Evolutionary conservation across 352 stramenopile species (phyloP), one percentile per base, ranked within the genome.

Genomic region (Pythium rhizo-oryzae): DNA sequence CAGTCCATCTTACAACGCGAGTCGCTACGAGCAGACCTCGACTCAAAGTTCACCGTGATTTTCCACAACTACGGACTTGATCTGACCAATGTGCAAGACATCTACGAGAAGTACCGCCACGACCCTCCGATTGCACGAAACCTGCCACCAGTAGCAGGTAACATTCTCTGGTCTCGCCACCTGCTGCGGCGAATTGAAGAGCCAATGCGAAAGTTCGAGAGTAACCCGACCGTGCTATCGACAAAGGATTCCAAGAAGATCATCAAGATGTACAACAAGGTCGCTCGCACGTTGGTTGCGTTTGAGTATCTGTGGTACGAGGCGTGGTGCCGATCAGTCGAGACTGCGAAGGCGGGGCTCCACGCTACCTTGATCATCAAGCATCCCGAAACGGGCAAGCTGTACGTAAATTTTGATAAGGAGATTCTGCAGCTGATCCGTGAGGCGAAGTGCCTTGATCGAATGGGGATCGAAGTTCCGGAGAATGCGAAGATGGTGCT

Each of bases 31-130:
- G 82, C 74, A 8, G 90, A 97, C 59, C 67, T 97, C 49, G 89
- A 97, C 61, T 89, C 81, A 4, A 97, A 97, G 62, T 94, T 97
- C 57, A 96, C 81, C 3, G 83, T 97, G 52, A 97, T 97, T 50
- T 97, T 97, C 63, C 89, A 97, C 68, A 96, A 97, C 51, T 97
- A 96, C 52, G 91, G 91, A 5, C 75, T 97, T 33, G 88, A 97
- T 47, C 72, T 97, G 4, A 90, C 82, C 0, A 80, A 92, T 35
- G 84, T 95, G 4, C 89, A 96, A 35, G 86, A 97, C 28, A 82
- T 92, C 23, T 96, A 97, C 68, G 90, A 97, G 69, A 83, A 85
- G 24, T 83, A 89, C 55, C 87, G 89, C n/a, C 89, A 97, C 67
- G 81, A 92, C 30, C 90, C 90, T 39, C 89, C 89, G 0, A 82